Evolutionary conservation across 2,329 filamentous ascomycete genomes (phyloP), one percentile per base, ranked within the genome.

Genomic region (Orbilia javanica): DNA sequence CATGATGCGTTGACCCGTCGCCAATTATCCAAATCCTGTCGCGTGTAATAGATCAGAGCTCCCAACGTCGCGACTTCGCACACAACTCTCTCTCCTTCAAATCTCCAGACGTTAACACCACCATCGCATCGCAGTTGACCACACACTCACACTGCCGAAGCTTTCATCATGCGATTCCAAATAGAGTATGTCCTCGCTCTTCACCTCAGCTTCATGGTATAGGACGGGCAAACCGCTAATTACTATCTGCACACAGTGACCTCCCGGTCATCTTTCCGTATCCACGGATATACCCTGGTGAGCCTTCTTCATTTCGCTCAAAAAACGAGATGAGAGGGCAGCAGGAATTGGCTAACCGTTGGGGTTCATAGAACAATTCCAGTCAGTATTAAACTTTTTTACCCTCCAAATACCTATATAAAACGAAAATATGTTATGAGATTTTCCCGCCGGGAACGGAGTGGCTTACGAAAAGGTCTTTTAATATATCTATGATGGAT

Each of bases 261-360:
- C 83, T 89, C 22, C 87, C 87, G 53, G 85, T 89, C 64, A 85
- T 89, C 80, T 89, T 89, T 80, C 88, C 88, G 20, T 89, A 89
- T 69, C 88, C 88, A 36, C 85, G 86, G 81, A 89, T 89, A 82
- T 89, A 89, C 80, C 87, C 87, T 84, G 87, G 87, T 87, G 82
- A 80, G 84, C 42, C 50, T 55, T 53, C 55, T 39, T 74, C 50
- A 81, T 62, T 68, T 77, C 64, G 42, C 34, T 50, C n/a, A 63
- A 20, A 39, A 69, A 39, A 52, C 55, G 53, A 68, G 52, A 67
- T 48, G 27, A 44, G 52, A 39, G 55, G 55, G 55, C 18, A 18
- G 80, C 79, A 80, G 52, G 67, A 50, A 5, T 68, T 63, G 31
- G 57, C 78, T 79, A 42, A 80, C 55, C 18, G 27, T 64, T 69